Evolutionary conservation across 305 asterid genomes (phyloP).

Genomic region (Plantago rigida): DNA sequence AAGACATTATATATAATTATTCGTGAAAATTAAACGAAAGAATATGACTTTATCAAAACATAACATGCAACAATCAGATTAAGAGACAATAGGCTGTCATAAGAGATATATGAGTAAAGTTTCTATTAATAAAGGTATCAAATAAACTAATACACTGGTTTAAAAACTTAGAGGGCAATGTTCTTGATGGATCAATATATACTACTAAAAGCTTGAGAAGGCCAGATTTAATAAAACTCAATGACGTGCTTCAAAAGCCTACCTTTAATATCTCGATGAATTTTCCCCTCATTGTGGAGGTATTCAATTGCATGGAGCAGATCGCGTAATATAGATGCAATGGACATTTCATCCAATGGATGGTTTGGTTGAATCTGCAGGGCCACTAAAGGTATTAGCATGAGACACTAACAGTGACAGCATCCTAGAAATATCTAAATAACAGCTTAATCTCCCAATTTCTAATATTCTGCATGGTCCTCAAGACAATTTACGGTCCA

Average conservation of each 20-base stretch:
- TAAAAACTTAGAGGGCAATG: slow-evolving; percentile 6
- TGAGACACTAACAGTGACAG: slow-evolving; percentile 7
- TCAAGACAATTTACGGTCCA: neutral
- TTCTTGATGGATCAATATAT: slow-evolving; percentile 16
- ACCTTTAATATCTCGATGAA: slow-evolving; percentile 97
- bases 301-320: slow-evolving; percentile 86
- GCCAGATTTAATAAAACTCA: slow-evolving; percentile 17
- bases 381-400: slow-evolving; percentile 11
- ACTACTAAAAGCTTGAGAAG: slow-evolving; percentile 10
- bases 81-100: slow-evolving; percentile 13
- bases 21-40: neutral
- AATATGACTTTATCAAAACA: neutral
- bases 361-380: slow-evolving; percentile 85
- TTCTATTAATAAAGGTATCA: slow-evolving; percentile 14
- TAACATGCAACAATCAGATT: slow-evolving; percentile 19
- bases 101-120: slow-evolving; percentile 4
- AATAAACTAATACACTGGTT: slow-evolving; percentile 10
- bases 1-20: slow-evolving; percentile 19
- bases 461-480: slow-evolving; percentile 3
- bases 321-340: slow-evolving; percentile 84
- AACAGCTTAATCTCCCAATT: neutral
- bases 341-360: slow-evolving; percentile 88
- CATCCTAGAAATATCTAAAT: slow-evolving; percentile 4
- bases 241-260: slow-evolving; percentile 23
- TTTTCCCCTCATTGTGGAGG: slow-evolving; percentile 91